Evolutionary conservation across 2,329 filamentous ascomycete species (phyloP).

Genomic region (Ophiostoma piceae): DNA sequence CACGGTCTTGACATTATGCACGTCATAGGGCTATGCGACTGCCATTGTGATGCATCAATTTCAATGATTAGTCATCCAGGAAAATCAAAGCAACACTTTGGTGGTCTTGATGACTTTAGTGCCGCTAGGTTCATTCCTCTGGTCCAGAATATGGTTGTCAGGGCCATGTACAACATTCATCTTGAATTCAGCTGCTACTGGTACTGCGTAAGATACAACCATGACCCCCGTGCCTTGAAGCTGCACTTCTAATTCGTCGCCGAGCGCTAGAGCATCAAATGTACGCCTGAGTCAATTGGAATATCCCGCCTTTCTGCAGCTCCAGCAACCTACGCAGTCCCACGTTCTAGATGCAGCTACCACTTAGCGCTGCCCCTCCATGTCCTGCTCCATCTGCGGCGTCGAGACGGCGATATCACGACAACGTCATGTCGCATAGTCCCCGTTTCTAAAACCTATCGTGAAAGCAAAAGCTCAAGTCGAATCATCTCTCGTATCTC

Average conservation of each 20-base stretch:
- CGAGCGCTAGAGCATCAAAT: neutral
- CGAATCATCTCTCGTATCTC: neutral
- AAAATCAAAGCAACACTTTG: too few relatives aligned
- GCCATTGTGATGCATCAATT: neutral
- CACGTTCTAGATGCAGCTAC: neutral
- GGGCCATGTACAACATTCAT: neutral
- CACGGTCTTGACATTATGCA: neutral
- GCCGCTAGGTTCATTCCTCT: too few relatives aligned
- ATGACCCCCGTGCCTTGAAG: neutral
- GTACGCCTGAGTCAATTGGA: neutral
- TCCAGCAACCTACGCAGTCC: neutral
- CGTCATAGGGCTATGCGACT: neutral
- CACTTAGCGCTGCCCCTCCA: conserved; percentile 13
- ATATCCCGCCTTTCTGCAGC: neutral
- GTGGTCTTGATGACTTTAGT: neutral
- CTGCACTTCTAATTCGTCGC: neutral
- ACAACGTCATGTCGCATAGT: neutral
- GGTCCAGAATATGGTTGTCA: neutral
- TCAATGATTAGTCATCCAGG: neutral
- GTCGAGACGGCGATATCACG: neutral
- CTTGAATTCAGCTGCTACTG: neutral
- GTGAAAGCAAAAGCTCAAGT: neutral
- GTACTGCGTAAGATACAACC: too few relatives aligned
- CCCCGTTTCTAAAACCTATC: neutral
- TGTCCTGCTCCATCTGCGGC: neutral